Evolutionary conservation across 441 rosid genomes (phyloP).

Genomic region (Erodium texanum): DNA sequence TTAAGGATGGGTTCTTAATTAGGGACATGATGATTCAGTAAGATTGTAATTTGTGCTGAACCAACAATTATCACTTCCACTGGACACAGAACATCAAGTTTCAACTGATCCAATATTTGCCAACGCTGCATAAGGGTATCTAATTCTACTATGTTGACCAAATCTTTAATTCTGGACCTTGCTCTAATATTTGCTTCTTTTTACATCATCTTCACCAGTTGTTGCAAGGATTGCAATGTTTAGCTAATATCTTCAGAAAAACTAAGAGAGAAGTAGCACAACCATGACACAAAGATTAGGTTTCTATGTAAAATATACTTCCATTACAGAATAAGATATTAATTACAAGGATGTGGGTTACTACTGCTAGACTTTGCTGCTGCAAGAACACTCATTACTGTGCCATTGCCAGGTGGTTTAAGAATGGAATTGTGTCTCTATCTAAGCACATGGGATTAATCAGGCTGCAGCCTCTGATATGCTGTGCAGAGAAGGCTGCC

Average conservation of each 20-base stretch:
- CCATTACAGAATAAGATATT: slow-evolving; percentile 21
- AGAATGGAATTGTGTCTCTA: slow-evolving; percentile 11
- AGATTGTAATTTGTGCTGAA: background rate
- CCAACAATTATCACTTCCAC: background rate
- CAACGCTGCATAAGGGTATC: background rate
- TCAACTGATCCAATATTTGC: background rate
- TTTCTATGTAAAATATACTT: slow-evolving; percentile 10
- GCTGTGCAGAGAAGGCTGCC: slow-evolving; percentile 87
- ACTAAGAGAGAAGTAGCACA: too few species aligned
- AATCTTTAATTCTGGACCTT: background rate
- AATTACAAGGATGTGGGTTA: slow-evolving; percentile 19
- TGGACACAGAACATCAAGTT: background rate
- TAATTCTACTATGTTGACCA: background rate
- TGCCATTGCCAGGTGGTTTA: background rate
- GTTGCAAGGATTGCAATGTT: too few species aligned
- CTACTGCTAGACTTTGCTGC: slow-evolving; percentile 14
- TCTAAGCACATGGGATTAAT: slow-evolving; percentile 7
- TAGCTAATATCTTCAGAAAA: background rate
- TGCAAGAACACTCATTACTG: slow-evolving; percentile 25
- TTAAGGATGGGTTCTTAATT: slow-evolving; percentile 4
- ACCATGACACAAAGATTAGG: background rate
- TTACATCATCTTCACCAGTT: too few species aligned
- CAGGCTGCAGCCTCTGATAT: slow-evolving; percentile 49
- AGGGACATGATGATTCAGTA: slow-evolving; percentile 15
- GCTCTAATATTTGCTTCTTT: background rate